These are phyloP conservation scores for Aaosphaeria arxii DNA, from an alignment of 2,329 filamentous ascomycete genomes.

Conservation along the genomic window DNA sequence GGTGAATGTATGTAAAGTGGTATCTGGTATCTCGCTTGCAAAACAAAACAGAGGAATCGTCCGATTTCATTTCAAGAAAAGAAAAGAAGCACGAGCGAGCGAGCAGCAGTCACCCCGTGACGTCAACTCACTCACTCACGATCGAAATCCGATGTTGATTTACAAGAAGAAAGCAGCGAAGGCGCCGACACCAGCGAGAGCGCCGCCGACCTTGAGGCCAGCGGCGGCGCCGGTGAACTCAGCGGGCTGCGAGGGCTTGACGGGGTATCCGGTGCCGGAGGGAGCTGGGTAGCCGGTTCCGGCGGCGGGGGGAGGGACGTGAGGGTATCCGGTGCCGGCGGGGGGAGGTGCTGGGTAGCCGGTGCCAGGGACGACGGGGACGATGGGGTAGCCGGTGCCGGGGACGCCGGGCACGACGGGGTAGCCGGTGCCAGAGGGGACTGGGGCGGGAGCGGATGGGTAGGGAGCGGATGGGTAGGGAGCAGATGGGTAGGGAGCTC, in stretches of 20 bases:
- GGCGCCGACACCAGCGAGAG: constrained; percentile 3
- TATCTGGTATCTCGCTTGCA: too few species aligned
- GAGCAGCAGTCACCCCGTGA: too few species aligned
- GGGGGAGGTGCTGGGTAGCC: constrained; percentile 13
- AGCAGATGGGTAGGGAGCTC: constrained; percentile 25
- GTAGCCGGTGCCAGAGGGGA: constrained; percentile 20
- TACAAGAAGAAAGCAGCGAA: constrained; percentile 10
- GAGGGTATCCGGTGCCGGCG: constrained; percentile 24
- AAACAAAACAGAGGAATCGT: too few species aligned
- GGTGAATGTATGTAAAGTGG: too few species aligned
- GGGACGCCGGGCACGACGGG: constrained; percentile 14
- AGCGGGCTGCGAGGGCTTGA: constrained; percentile 11
- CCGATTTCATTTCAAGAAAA: too few species aligned
- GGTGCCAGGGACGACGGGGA: not conserved
- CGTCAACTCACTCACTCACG: too few species aligned
- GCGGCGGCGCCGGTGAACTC: constrained; percentile 9
- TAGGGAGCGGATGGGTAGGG: not conserved
- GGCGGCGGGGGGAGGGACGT: constrained; percentile 2
- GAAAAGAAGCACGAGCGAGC: too few species aligned
- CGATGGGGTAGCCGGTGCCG: constrained; percentile 23
- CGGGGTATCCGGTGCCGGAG: constrained; percentile 2
- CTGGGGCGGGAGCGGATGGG: constrained; percentile 4
- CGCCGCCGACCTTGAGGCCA: constrained; percentile 2
- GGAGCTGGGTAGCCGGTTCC: constrained; percentile 3
- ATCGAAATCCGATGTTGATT: not conserved